Evolutionary conservation across 345 rosid genomes (phyloP), one percentile per base, ranked within the genome.

Genomic region (Pseudoturritis turrita): DNA sequence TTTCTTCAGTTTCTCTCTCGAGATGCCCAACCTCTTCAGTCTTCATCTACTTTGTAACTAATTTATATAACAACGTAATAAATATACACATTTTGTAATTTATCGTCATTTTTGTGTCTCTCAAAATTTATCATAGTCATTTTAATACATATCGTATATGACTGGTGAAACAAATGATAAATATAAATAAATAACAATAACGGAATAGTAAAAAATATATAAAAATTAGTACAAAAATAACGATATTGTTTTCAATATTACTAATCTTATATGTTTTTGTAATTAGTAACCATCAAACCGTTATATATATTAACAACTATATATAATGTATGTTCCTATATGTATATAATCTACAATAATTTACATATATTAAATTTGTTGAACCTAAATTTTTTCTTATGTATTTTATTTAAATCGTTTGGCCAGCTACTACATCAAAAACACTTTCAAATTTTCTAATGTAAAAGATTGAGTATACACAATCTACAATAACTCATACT

Each of bases 1-100:
- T 74, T 49, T 59, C 73, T 74, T 59, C 68, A 40, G 62, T 67
- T 74, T 51, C 15, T 66, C 72, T 59, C 68, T 74, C 73, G 68
- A 51, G 62, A 74, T 67, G 62, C 73, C 68, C 73, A 73, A 54
- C 29, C 12, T 31, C 56, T 63, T 54, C 49, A 49, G 61, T 39
- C 67, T 12, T 65, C 62, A 22, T 59, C 67, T 40, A 28, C 62
- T 67, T 44, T 46, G 13, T 54, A 9, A 14, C 40, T 5, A 46
- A 7, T 58, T 22, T 19, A 28, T 44, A 45, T 44, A 68, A 11
- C 15, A 8, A 23, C 44, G 17, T 29, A 36, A 29, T 40, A 61
- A 17, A 39, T 39, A 39, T 47, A 61, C 39, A 12, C 10, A 8
- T 8, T 17, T 22, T 21, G 33, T 2, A 37, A 13, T 8, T 14